Percentiles rank a stretch among this genome's conserved stretches.
phyloP scores from a whole-genome alignment of 2,329 filamentous ascomycete species.

The Microsporum canis region DNA sequence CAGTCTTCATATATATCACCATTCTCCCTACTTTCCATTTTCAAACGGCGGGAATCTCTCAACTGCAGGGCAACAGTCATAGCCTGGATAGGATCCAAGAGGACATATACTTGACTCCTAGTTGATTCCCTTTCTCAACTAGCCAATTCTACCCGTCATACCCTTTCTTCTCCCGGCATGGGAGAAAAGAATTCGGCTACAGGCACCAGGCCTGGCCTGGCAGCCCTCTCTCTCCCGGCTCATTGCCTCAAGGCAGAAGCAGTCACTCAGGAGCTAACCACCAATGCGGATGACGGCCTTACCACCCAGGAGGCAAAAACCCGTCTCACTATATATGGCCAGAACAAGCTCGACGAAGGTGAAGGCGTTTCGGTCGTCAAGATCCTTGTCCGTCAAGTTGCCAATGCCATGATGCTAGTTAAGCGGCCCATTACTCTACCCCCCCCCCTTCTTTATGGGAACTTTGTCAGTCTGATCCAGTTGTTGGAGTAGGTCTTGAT shows the following conservation, averaged over 20 bases:
- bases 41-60: background rate
- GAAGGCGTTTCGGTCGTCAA: constrained; percentile 57
- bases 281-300: constrained; percentile 47
- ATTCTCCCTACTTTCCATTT: background rate
- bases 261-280: constrained; percentile 44
- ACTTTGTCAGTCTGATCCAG: constrained; percentile 19
- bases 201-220: constrained; percentile 20
- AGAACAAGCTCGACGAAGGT: constrained; percentile 55
- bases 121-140: background rate
- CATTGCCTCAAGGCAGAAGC: constrained; percentile 46
- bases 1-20: background rate
- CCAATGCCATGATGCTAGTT: constrained; percentile 58
- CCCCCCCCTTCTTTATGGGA: constrained; percentile 8
- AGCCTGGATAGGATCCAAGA: background rate
- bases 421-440: constrained; percentile 16
- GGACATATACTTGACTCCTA: background rate
- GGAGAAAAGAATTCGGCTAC: constrained; percentile 6
- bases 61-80: background rate
- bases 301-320: constrained; percentile 42
- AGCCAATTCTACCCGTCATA: background rate
- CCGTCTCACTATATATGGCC: constrained; percentile 46
- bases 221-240: constrained; percentile 48
- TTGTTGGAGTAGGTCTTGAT: constrained; percentile 35
- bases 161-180: constrained; percentile 4
- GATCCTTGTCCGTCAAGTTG: constrained; percentile 54